A percentile compares a stretch with the other conserved stretches of the same genome.
phyloP scores from a whole-genome alignment of 169 alveolate species.

The Besnoitia besnoiti region DNA sequence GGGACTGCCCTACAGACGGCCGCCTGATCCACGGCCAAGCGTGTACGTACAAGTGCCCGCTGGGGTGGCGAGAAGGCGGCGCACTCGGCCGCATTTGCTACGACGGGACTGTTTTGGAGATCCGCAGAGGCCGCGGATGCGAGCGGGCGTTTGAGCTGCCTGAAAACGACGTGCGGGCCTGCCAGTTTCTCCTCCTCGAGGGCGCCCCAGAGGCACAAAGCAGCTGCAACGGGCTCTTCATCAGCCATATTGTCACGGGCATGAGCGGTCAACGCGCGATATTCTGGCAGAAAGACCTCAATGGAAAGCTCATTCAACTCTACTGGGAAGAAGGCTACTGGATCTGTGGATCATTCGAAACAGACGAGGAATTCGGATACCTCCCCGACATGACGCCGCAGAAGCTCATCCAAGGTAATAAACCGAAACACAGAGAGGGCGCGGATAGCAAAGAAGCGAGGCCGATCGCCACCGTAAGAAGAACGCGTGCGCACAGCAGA shows the following conservation, averaged over 20 bases:
- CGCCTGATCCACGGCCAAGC: not conserved
- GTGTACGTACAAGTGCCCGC: constrained; percentile 32
- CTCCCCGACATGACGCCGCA: not conserved
- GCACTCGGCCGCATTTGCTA: constrained; percentile 29
- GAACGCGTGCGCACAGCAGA: too few species aligned
- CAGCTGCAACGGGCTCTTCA: constrained; percentile 26
- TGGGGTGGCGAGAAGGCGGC: constrained; percentile 33
- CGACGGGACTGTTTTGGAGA: constrained; percentile 34
- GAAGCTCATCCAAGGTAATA: not conserved
- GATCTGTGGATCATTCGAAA: constrained; percentile 20
- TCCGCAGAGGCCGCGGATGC: constrained; percentile 26
- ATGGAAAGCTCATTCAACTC: constrained; percentile 13
- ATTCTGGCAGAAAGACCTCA: constrained; percentile 20
- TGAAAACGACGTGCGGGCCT: not conserved
- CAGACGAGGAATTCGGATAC: constrained; percentile 27
- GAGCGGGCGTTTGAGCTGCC: constrained; percentile 3
- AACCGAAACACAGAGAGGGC: too few species aligned
- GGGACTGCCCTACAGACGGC: constrained; percentile 11
- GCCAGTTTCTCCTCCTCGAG: constrained; percentile 38
- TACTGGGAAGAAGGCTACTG: constrained; percentile 46
- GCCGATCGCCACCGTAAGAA: too few species aligned
- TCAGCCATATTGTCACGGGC: constrained; percentile 26
- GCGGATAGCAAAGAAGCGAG: too few species aligned
- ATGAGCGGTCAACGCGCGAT: constrained; percentile 21
- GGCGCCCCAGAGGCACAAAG: not conserved